phyloP scores from a whole-genome alignment of 257 asterid species.

The Przewalskia tangutica region DNA sequence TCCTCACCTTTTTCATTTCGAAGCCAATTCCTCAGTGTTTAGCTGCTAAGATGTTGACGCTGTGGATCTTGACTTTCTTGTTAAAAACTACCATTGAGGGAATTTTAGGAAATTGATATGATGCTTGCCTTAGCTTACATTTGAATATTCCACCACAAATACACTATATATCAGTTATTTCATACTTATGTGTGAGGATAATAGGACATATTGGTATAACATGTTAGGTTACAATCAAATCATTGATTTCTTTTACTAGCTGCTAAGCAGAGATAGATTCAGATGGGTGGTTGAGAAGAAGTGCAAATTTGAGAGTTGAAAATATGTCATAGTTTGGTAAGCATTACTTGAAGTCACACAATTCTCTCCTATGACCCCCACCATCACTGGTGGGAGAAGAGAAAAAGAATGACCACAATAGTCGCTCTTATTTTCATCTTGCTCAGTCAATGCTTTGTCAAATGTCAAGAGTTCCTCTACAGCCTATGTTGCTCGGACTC shows the following conservation, averaged over 20 bases:
- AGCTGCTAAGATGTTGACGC: neutral
- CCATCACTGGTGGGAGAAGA: neutral
- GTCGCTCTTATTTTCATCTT: neutral
- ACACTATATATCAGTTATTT: neutral
- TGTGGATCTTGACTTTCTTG: neutral
- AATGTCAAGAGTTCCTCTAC: neutral
- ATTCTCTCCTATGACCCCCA: neutral
- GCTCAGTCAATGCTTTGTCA: neutral
- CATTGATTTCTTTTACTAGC: neutral
- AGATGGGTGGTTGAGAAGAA: neutral
- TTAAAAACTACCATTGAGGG: neutral
- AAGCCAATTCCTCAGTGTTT: neutral
- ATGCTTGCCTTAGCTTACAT: neutral
- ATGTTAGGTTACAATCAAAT: neutral
- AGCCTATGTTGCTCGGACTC: too few relatives aligned
- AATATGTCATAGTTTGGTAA: neutral
- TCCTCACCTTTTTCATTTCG: neutral
- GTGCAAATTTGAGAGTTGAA: neutral
- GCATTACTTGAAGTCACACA: neutral
- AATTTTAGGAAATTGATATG: neutral
- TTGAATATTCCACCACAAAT: neutral
- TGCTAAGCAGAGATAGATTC: neutral
- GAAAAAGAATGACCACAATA: neutral
- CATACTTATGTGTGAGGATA: neutral
- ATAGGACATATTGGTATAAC: neutral